Conservation (phyloP, 495 filamentous ascomycete genomes). For the Chaetomium fimeti region DNA sequence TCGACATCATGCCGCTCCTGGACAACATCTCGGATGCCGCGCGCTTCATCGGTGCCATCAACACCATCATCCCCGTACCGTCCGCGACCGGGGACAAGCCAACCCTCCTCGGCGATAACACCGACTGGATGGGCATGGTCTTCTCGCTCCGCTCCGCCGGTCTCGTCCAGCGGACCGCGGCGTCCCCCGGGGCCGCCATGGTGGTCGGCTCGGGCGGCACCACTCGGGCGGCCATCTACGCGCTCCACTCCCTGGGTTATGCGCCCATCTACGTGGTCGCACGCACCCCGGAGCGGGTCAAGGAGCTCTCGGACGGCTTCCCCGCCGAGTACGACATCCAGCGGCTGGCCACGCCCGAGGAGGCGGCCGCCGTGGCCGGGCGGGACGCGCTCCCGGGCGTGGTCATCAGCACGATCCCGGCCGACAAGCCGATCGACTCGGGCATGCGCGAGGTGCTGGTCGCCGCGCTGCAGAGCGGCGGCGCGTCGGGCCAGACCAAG, state of each 20-base stretch:
- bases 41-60: conserved; percentile 84
- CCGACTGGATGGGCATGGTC: conserved; percentile 93
- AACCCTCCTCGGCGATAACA: conserved; percentile 78
- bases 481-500: conserved; percentile 43
- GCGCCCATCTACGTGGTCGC: conserved; percentile 84
- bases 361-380: conserved; percentile 45
- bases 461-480: conserved; percentile 54
- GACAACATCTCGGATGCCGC: conserved; percentile 79
- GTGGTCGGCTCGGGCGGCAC: conserved; percentile 92
- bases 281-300: conserved; percentile 65
- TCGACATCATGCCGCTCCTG: conserved; percentile 78
- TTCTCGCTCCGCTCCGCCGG: conserved; percentile 74
- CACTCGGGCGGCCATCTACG: conserved; percentile 86
- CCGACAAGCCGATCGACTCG: conserved; percentile 77
- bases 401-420: conserved; percentile 87
- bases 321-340: conserved; percentile 71
- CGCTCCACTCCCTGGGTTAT: conserved; percentile 79
- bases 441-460: conserved; percentile 65
- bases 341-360: conserved; percentile 54
- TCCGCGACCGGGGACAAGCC: conserved; percentile 34
- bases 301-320: conserved; percentile 68
- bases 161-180: conserved; percentile 43
- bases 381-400: conserved; percentile 59
- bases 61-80: conserved; percentile 70
- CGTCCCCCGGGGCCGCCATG: conserved; percentile 51